A percentile compares a stretch with the other conserved stretches of the same genome.
phyloP scores from a whole-genome alignment of 2,329 filamentous ascomycete genomes.

The Westerdykella sp. region DNA sequence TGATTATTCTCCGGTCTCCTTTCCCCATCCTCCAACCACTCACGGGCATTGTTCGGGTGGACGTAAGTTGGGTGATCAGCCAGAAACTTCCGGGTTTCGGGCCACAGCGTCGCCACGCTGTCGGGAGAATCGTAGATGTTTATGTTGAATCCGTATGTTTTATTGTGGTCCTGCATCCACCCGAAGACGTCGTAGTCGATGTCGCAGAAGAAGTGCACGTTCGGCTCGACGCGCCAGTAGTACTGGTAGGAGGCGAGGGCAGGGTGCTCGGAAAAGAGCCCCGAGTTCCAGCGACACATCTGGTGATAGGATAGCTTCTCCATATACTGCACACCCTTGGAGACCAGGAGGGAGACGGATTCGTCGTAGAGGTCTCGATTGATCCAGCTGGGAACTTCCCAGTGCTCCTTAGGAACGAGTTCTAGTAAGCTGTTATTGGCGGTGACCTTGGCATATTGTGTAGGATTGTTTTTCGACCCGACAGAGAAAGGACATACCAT shows the following conservation, averaged over 20 bases:
- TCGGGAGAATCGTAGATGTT: conserved; percentile 89
- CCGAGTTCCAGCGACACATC: conserved; percentile 99
- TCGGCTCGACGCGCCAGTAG: conserved; percentile 98
- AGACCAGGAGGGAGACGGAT: conserved; percentile 73
- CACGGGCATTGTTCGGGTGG: conserved; percentile 75
- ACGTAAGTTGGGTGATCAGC: conserved; percentile 76
- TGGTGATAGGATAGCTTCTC: conserved; percentile 88
- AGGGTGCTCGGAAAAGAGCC: conserved; percentile 94
- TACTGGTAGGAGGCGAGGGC: conserved; percentile 75
- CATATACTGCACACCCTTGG: conserved; percentile 86
- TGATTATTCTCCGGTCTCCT: conserved; percentile 72
- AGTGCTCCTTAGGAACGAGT: conserved; percentile 88
- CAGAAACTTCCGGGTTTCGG: conserved; percentile 89
- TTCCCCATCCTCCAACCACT: conserved; percentile 75
- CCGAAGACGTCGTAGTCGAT: conserved; percentile 97
- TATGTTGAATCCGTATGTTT: conserved; percentile 98
- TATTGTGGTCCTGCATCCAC: conserved; percentile 97
- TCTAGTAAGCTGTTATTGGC: conserved; percentile 47
- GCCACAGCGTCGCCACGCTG: conserved; percentile 84
- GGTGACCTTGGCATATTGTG: too few species aligned
- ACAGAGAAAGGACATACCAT: conserved; percentile 51
- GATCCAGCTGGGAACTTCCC: conserved; percentile 89
- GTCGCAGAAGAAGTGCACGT: conserved; percentile 98
- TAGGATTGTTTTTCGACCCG: too few species aligned
- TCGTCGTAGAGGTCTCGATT: conserved; percentile 78